Conservation (phyloP, 345 rosid species). For the Luvunga scandens region DNA sequence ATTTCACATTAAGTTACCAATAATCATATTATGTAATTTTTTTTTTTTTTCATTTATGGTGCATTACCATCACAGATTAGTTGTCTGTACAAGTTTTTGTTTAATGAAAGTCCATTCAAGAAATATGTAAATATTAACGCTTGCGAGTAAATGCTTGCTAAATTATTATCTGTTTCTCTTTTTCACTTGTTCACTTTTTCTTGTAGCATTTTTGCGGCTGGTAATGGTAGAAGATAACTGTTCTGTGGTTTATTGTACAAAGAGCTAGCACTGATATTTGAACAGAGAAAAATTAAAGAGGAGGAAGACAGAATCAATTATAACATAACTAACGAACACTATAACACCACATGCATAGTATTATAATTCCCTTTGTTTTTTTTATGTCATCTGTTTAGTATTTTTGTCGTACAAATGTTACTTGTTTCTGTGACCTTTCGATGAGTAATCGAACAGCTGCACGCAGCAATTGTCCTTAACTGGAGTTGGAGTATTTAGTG, state of each 20-base stretch:
- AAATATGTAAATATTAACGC: not conserved
- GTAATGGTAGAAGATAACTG: not conserved
- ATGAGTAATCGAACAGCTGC: not conserved
- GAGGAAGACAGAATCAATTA: no score
- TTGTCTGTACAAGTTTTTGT: not conserved
- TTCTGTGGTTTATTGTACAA: no score
- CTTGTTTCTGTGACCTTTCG: not conserved
- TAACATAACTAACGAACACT: no score
- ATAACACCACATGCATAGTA: no score
- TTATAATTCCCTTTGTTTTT: no score
- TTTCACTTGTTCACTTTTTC: not conserved
- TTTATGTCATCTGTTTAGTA: no score
- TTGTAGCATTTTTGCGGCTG: not conserved
- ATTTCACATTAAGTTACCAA: not conserved
- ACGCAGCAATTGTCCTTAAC: not conserved
- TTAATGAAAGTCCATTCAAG: not conserved
- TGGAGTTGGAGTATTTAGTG: not conserved
- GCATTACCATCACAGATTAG: not conserved
- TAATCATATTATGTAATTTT: not conserved
- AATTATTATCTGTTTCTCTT: not conserved
- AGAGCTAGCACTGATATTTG: no score
- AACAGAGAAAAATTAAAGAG: no score
- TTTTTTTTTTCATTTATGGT: not conserved
- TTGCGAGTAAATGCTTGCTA: not conserved
- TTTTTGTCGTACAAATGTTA: no score